Evolutionary conservation across 495 filamentous ascomycete species (phyloP).

Genomic region (Xylaria curta): DNA sequence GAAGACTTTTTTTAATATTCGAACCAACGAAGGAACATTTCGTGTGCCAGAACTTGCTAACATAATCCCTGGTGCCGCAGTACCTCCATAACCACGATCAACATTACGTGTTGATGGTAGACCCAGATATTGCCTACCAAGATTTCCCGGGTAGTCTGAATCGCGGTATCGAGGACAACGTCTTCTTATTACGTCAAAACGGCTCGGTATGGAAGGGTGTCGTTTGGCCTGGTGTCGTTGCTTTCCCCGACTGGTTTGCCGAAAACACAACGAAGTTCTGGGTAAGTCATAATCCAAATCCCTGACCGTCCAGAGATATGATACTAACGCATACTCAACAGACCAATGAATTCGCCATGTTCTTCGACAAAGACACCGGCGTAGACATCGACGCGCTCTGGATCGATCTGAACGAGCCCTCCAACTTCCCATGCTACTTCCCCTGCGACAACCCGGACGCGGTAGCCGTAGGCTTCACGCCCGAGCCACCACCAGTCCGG

Average conservation of each 20-base stretch:
- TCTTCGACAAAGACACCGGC: constrained; percentile 70
- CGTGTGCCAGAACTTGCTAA: constrained; percentile 1
- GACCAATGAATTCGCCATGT: constrained; percentile 68
- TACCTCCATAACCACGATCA: constrained; percentile 77
- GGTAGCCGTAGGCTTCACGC: constrained; percentile 65
- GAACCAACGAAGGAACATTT: not conserved
- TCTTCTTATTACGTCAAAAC: constrained; percentile 70
- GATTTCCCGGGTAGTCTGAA: constrained; percentile 68
- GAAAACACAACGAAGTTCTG: constrained; percentile 71
- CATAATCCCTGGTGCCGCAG: not conserved
- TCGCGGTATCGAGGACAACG: constrained; percentile 63
- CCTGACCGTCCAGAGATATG: not conserved
- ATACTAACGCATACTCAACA: not conserved
- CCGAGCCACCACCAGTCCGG: constrained; percentile 68
- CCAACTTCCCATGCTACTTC: constrained; percentile 69
- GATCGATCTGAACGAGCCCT: constrained; percentile 88
- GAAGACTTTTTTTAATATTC: too few species aligned
- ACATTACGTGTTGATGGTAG: constrained; percentile 87
- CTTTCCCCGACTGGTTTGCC: constrained; percentile 86
- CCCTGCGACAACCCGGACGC: constrained; percentile 69
- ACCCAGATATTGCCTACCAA: constrained; percentile 76
- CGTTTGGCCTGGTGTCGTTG: constrained; percentile 85
- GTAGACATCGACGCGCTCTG: constrained; percentile 86
- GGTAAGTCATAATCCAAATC: constrained; percentile 35
- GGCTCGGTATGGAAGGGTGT: constrained; percentile 76